phyloP scores from a whole-genome alignment of 345 rosid genomes.

The Eucalyptus erythrocorys region DNA sequence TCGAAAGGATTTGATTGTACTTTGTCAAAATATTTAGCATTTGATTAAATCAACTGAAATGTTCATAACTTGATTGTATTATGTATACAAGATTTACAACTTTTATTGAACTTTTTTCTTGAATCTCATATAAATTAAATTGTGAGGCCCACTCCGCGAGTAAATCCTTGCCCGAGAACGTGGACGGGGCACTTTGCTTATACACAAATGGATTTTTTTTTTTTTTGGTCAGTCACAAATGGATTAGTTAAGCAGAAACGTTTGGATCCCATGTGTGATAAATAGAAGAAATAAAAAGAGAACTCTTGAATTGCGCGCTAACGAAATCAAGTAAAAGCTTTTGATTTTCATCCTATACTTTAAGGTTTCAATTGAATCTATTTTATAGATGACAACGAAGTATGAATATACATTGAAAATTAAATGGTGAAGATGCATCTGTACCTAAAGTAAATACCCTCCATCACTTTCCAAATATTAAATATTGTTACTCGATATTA shows the following conservation, averaged over 20 bases:
- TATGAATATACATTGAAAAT: not conserved
- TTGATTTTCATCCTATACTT: not conserved
- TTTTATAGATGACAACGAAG: not conserved
- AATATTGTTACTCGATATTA: not conserved
- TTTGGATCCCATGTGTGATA: not conserved
- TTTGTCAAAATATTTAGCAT: not conserved
- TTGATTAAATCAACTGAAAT: not conserved
- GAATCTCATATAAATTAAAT: not conserved
- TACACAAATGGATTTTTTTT: not conserved
- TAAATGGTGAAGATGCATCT: not conserved
- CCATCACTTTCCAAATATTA: not conserved
- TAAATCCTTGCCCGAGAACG: not conserved
- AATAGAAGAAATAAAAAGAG: not conserved
- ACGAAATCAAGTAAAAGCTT: not conserved
- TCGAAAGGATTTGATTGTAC: not conserved
- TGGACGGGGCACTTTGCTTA: not conserved
- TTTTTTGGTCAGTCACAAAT: no score
- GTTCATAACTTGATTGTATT: not conserved
- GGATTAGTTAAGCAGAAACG: not conserved
- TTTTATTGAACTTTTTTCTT: not conserved
- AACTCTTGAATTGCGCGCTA: not conserved
- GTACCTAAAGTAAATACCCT: not conserved
- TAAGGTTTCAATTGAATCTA: not conserved
- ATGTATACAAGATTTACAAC: not conserved
- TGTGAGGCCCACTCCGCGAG: not conserved